Conservation (phyloP, 306 rosid genomes). For the Rubus parviflorus region DNA sequence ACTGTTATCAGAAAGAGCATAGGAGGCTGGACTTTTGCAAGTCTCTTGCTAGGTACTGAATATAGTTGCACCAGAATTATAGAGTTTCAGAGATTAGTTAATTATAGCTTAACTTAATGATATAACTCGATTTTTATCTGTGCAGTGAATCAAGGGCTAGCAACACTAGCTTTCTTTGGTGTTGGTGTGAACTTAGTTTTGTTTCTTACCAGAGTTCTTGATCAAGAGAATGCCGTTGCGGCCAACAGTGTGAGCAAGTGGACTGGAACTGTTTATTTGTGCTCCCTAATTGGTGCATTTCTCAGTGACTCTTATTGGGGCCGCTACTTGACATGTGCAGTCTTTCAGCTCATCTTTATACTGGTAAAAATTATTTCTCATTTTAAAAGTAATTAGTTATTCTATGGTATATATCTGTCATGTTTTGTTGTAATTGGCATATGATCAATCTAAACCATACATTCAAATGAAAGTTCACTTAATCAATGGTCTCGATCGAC, state of each 20-base stretch:
- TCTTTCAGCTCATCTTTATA: conserved; percentile 30
- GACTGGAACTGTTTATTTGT: conserved; percentile 40
- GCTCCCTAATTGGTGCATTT: conserved; percentile 35
- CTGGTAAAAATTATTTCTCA: conserved; percentile 14
- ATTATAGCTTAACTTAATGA: neutral
- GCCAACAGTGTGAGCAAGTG: conserved; percentile 33
- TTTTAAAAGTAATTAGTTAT: neutral
- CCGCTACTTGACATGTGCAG: conserved; percentile 33
- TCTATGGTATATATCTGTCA: neutral
- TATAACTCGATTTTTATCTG: neutral
- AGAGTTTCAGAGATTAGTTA: neutral
- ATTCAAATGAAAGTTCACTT: too few species aligned
- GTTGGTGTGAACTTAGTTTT: conserved; percentile 39
- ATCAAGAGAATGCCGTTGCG: conserved; percentile 28
- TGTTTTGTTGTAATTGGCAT: too few species aligned
- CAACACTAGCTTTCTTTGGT: conserved; percentile 38
- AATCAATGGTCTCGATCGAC: too few species aligned
- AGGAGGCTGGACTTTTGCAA: conserved; percentile 36
- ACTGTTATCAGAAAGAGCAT: neutral
- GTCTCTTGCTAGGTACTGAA: conserved; percentile 22
- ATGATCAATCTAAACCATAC: too few species aligned
- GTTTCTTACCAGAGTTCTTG: conserved; percentile 34
- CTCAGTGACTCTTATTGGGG: conserved; percentile 45
- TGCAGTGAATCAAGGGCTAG: conserved; percentile 36
- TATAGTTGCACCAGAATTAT: neutral